Evolutionary conservation across 2,329 filamentous ascomycete species (phyloP), one percentile per base, ranked within the genome.

Genomic region (Pseudocercospora vitis): DNA sequence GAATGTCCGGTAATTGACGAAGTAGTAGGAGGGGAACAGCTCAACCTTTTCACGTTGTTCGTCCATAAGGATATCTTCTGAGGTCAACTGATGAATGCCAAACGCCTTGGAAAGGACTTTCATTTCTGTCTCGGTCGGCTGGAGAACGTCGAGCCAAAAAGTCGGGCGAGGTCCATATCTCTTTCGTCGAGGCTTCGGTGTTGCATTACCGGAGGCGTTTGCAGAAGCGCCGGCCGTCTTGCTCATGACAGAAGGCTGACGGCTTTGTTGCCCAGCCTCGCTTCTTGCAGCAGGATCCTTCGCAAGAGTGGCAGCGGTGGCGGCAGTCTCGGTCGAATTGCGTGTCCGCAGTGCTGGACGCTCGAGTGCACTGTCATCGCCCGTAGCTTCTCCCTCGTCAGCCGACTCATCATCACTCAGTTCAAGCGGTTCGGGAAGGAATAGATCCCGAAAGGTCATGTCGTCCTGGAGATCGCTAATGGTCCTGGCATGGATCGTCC

Each of bases 41-140:
- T 99, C 94, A 0, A 99, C 94, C 74, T 99, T 99, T 69, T 99
- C 94, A 18, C 94, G 91, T 33, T 91, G 89, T 75, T 99, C 94
- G 70, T 97, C 90, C 77, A 96, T 86, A 81, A 97, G 87, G 65
- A 99, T 96, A 69, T 99, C 94, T 71, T 99, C 94, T 1, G 90
- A 87, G 0, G 94, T 99, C 54, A 99, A 76, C 0, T 94, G 91
- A 73, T 99, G 94, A 56, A 99, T 96, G 12, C 91, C 90, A 68
- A 99, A 99, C 0, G 94, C 82, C 68, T 95, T 95, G 24, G 89
- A 85, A 33, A 99, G 81, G 7, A 94, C 84, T 69, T 91, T 92
- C 94, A 99, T 97, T 73, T 99, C 94, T 0, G 86, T 84, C 66
- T 97, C 91, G 0, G 91, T 96, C 0, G 94, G 94, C 39, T 83